A percentile compares a stretch with the other conserved stretches of the same genome.
Conservation (phyloP, 140 eudicot genomes). For the Stevia rebaudiana region DNA sequence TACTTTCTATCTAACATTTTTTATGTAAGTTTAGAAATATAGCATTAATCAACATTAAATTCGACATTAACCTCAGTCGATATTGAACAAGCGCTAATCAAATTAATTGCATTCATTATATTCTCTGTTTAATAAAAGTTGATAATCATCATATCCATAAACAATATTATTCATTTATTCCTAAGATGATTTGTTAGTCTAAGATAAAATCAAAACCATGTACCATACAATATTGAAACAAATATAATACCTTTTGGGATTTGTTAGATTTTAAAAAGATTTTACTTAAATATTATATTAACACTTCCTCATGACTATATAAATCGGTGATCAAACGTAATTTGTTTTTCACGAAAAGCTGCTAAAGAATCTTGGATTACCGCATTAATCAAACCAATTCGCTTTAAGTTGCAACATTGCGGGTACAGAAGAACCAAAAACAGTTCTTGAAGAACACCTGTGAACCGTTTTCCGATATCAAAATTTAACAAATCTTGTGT, state of each 20-base stretch:
- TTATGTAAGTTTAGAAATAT: not conserved
- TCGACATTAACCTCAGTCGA: not conserved
- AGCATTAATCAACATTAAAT: not conserved
- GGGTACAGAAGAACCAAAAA: not conserved
- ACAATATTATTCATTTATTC: not conserved
- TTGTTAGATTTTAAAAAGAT: not conserved
- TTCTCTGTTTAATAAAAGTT: not conserved
- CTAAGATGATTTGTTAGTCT: not conserved
- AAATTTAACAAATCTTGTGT: not conserved
- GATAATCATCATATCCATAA: not conserved
- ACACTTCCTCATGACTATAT: not conserved
- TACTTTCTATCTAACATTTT: not conserved
- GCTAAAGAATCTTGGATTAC: not conserved
- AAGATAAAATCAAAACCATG: constrained; percentile 1
- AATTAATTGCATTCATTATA: not conserved
- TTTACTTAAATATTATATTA: not conserved
- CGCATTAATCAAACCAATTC: constrained; percentile 6
- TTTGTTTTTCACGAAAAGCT: constrained; percentile 9
- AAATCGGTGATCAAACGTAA: constrained; percentile 5
- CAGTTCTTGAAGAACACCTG: too few relatives aligned
- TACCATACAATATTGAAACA: not conserved
- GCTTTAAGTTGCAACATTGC: not conserved
- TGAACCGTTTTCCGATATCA: constrained; percentile 3
- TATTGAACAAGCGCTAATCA: not conserved
- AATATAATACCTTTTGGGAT: not conserved